Evolutionary conservation across 192 early-diverging fungal genomes (phyloP).

Genomic region (Coemansia asiatica): DNA sequence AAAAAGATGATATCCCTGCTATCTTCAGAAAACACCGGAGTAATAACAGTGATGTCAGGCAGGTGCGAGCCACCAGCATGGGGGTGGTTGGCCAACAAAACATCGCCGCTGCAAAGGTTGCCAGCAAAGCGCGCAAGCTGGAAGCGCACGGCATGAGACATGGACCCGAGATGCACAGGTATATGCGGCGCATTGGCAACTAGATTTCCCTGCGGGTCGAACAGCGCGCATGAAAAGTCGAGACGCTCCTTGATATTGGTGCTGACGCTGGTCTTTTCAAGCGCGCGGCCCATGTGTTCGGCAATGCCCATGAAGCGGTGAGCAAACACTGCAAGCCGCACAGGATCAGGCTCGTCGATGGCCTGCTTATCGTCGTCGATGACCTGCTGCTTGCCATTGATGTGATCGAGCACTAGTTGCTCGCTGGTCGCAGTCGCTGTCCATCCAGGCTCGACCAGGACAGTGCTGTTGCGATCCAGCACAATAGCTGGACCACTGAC

Average conservation of each 20-base stretch:
- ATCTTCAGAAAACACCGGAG: conserved; percentile 74
- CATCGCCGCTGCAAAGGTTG: conserved; percentile 84
- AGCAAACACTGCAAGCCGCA: conserved; percentile 86
- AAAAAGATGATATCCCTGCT: conserved; percentile 80
- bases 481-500: conserved; percentile 88
- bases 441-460: conserved; percentile 84
- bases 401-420: conserved; percentile 58
- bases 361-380: not conserved
- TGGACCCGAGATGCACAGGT: conserved; percentile 89
- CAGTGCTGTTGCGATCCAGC: conserved; percentile 84
- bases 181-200: conserved; percentile 89
- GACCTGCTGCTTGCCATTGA: not conserved
- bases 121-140: conserved; percentile 77
- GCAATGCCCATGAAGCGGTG: conserved; percentile 98
- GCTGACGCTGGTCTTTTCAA: conserved; percentile 91
- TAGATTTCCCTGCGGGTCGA: conserved; percentile 82
- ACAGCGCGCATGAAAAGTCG: conserved; percentile 96
- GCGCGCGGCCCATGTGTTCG: conserved; percentile 94
- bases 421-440: conserved; percentile 69
- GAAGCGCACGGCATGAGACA: conserved; percentile 91
- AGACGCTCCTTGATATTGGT: conserved; percentile 99
- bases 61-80: conserved; percentile 92
- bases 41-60: conserved; percentile 95
- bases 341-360: conserved; percentile 75
- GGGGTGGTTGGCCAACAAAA: conserved; percentile 94